Evolutionary conservation across 352 stramenopile species (phyloP), one percentile per base, ranked within the genome.

Genomic region (Aphanomyces astaci): DNA sequence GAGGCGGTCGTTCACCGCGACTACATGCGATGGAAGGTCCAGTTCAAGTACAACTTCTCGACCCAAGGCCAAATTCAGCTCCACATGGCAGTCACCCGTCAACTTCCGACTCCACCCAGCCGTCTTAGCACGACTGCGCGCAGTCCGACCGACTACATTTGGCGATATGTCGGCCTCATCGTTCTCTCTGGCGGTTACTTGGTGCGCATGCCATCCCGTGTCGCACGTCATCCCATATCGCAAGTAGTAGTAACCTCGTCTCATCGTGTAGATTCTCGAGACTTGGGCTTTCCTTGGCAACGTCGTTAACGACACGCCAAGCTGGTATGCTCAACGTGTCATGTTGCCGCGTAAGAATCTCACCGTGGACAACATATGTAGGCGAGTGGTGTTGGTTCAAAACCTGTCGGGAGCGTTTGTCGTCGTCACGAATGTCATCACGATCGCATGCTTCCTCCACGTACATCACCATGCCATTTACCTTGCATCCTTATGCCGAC

Each of bases 1-100:
- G n/a, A n/a, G n/a, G n/a, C n/a, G n/a, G n/a, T n/a, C n/a, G n/a
- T n/a, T n/a, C n/a, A n/a, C n/a, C n/a, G n/a, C n/a, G 45, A 66
- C 3, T 49, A 63, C 3, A 85, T 80, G 30, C 63, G 81, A 70
- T 92, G 84, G 84, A 76, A 75, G 46, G 70, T 89, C 3, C 73
- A 73, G 27, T 86, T 92, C 59, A 75, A 73, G 27, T 92, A 92
- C 63, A 78, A 89, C 36, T 62, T 92, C 5, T 74, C 82, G 51
- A 88, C 82, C 53, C 84, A 90, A 59, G 78, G 84, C 15, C 84
- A 92, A 51, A 54, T 92, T 30, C 79, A 89, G 48, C 80, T 89
- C 10, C 77, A 74, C 5, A 77, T 92, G 70, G 79, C 79, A 45
- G 88, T 87, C 22, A 69, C 75, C 1, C 64, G 86, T 28, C 27